Conservation (phyloP, 2,329 filamentous ascomycete species). For the Microdochium paspali region DNA sequence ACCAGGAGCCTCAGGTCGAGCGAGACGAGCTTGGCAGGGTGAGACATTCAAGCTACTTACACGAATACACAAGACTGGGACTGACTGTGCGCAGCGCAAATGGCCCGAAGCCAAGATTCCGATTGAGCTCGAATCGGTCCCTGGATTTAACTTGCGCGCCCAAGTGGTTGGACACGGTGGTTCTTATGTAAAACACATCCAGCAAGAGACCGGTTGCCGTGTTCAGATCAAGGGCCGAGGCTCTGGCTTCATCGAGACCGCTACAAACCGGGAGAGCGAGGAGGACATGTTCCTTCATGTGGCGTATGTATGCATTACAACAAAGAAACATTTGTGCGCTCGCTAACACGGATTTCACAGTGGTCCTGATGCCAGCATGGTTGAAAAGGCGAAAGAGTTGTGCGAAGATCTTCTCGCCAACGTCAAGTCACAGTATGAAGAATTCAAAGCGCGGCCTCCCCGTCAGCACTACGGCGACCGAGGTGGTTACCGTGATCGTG, state of each 20-base stretch:
- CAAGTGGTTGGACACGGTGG: conserved; percentile 93
- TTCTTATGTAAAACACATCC: conserved; percentile 96
- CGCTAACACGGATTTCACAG: conserved; percentile 38
- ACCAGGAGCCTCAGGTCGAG: conserved; percentile 62
- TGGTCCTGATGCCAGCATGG: conserved; percentile 78
- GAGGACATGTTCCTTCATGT: conserved; percentile 97
- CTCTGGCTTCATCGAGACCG: conserved; percentile 85
- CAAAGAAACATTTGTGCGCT: background rate
- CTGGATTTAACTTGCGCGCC: conserved; percentile 90
- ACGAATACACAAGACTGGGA: background rate
- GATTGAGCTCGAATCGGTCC: conserved; percentile 81
- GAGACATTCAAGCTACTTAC: conserved; percentile 18
- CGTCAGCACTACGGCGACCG: conserved; percentile 47
- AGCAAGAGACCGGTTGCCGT: conserved; percentile 87
- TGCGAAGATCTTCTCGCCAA: conserved; percentile 82
- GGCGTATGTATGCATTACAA: conserved; percentile 50
- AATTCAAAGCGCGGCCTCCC: conserved; percentile 76
- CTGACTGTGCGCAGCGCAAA: conserved; percentile 62
- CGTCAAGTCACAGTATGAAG: conserved; percentile 82
- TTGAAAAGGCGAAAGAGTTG: conserved; percentile 77
- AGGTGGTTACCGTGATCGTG: conserved; percentile 24
- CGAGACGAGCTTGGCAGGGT: conserved; percentile 86
- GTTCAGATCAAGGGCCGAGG: conserved; percentile 97
- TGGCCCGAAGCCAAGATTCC: conserved; percentile 97
- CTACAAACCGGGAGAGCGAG: conserved; percentile 83